Conservation (phyloP, 2,329 filamentous ascomycete species). For the Hirsutella minnesotensis region DNA sequence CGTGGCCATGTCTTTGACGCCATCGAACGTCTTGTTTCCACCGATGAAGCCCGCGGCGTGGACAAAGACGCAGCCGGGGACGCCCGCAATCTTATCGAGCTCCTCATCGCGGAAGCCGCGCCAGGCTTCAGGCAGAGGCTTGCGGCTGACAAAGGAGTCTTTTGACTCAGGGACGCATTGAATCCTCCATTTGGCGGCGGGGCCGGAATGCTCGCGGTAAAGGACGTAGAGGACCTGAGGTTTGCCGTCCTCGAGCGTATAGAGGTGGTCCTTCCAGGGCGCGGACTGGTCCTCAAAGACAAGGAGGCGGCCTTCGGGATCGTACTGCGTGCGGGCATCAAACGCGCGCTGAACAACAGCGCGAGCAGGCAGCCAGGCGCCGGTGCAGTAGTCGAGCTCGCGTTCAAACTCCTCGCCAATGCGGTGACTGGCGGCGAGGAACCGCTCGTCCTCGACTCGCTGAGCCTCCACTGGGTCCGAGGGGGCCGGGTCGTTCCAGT, state of each 20-base stretch:
- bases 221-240: constrained; percentile 66
- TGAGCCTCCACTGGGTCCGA: constrained; percentile 45
- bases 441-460: constrained; percentile 68
- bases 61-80: constrained; percentile 75
- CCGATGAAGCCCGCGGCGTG: constrained; percentile 95
- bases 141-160: constrained; percentile 84
- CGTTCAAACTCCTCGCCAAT: constrained; percentile 83
- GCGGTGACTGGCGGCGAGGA: constrained; percentile 63
- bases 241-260: constrained; percentile 63
- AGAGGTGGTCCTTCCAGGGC: constrained; percentile 95
- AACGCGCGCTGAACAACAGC: constrained; percentile 69
- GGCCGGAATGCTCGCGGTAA: constrained; percentile 71
- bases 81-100: constrained; percentile 59
- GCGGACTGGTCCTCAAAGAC: constrained; percentile 67
- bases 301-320: constrained; percentile 66
- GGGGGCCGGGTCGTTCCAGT: constrained; percentile 58
- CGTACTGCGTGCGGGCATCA: constrained; percentile 51
- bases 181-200: constrained; percentile 80
- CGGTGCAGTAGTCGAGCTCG: constrained; percentile 64
- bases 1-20: constrained; percentile 73
- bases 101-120: constrained; percentile 80
- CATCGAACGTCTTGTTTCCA: constrained; percentile 84
- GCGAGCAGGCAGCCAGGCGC: constrained; percentile 79
- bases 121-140: constrained; percentile 84
- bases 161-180: constrained; percentile 79